These are phyloP conservation scores for Lasiodiplodia hormozganensis DNA, from an alignment of 2,329 filamentous ascomycete species.

Conservation along the genomic window DNA sequence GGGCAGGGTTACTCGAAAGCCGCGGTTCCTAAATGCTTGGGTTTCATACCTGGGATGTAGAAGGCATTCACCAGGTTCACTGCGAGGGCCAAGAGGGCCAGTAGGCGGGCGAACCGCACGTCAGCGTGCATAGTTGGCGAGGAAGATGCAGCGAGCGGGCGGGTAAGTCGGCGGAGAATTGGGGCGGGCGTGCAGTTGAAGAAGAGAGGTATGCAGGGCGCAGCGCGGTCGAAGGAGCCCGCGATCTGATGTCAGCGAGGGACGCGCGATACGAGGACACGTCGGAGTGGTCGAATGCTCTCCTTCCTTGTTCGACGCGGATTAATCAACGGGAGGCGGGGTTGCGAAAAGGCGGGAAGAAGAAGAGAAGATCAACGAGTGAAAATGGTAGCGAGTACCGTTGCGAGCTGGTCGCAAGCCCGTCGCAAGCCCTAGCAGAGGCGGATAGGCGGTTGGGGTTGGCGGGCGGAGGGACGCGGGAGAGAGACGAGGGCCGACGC, in stretches of 20 bases:
- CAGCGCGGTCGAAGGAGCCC: not conserved
- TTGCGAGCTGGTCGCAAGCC: constrained; percentile 3
- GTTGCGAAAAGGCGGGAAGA: not conserved
- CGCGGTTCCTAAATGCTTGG: constrained; percentile 28
- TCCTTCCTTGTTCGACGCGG: not conserved
- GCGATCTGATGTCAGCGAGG: constrained; percentile 24
- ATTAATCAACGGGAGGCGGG: not conserved
- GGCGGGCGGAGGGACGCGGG: constrained; percentile 18
- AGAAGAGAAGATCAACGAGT: constrained; percentile 27
- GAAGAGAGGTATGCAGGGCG: constrained; percentile 11
- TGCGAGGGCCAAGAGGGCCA: constrained; percentile 58
- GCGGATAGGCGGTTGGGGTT: constrained; percentile 12
- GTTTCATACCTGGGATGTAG: constrained; percentile 79
- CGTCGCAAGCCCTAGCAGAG: constrained; percentile 16
- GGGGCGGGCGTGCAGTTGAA: constrained; percentile 12
- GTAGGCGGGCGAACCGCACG: constrained; percentile 49
- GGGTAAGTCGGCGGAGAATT: not conserved
- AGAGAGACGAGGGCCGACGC: constrained; percentile 1
- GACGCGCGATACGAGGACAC: constrained; percentile 13
- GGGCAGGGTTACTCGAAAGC: constrained; percentile 9
- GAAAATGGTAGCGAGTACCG: constrained; percentile 31
- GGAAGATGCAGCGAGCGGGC: not conserved
- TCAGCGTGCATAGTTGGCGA: constrained; percentile 45
- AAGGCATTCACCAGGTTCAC: constrained; percentile 64
- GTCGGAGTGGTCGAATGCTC: constrained; percentile 12